Evolutionary conservation across 2,329 filamentous ascomycete genomes (phyloP), one percentile per base, ranked within the genome.

Genomic region (Aspergillus chevalieri): DNA sequence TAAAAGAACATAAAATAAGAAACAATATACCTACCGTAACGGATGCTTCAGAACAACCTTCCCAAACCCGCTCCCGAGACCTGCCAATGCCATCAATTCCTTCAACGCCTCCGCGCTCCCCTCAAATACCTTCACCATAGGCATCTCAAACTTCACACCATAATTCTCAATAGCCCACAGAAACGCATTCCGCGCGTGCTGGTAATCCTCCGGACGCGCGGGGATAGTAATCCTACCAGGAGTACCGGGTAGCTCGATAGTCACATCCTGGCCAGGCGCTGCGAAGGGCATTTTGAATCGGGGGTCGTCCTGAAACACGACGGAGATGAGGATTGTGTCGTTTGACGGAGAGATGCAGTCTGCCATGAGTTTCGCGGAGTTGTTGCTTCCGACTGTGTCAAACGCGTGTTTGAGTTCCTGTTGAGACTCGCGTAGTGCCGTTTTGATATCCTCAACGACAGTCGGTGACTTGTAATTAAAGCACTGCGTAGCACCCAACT

Each of bases 21-120:
- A 1, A 28, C 8, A 10, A 28, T 9, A 28, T 28, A 28, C 26
- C 21, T 22, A 43, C 17, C 8, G 17, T 21, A 43, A 22, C 3
- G 42, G 42, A 49, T 28, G 38, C 48, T 15, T 38, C 12, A 50
- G 28, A 17, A 48, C 54, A 39, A 54, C 44, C 36, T 52, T 51
- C 4, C 55, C 53, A 44, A 47, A 50, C 53, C 43, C 51, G 43
- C 36, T 50, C 47, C 9, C 55, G 46, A 38, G 39, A 44, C 19
- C 17, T 7, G 38, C 44, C n/a, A 47, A 6, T 6, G 14, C 30
- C 21, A 2, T 36, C 38, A 50, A 19, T 39, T 47, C 39, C 14
- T 38, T 10, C 7, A 50, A 6, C 19, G 48, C 48, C 14, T 44
- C 42, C 15, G 24, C 42, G 8, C n/a, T 26, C 6, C 22, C 42